Evolutionary conservation across 2,329 filamentous ascomycete species (phyloP), one percentile per base, ranked within the genome.

Genomic region (Sclerotinia glacialis): DNA sequence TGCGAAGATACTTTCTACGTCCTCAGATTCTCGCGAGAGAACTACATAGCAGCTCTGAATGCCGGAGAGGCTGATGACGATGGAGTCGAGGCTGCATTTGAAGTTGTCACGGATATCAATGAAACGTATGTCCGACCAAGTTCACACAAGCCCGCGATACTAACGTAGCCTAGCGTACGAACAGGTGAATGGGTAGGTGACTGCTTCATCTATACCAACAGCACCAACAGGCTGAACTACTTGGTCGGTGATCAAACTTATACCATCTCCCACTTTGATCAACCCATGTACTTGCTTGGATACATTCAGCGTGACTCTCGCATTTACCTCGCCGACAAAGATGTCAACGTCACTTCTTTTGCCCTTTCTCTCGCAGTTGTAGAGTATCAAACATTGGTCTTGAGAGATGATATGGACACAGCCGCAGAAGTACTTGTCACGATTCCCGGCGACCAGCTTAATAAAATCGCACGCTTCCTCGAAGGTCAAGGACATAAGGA

Each of bases 191-290:
- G 95, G 95, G 91, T 99, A 67, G 95, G 95, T 69, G 95, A 99
- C 81, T 97, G 94, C 82, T 97, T 99, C 83, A 93, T 98, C 78
- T 99, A 98, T 84, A 97, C 95, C 65, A 98, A 96, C 83, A 91
- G 86, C 78, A 96, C 93, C 12, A 97, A 98, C 83, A 91, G 95
- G 69, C 83, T 99, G 68, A 98, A 98, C 83, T 98, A 98, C 81
- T 87, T 99, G 28, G 94, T 99, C 18, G 95, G 95, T 71, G 95
- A 98, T 79, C 93, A 98, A 80, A 96, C 93, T 18, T 97, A 98
- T 83, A 97, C 94, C 4, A 91, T 99, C 71, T 95, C 93, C 16
- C 94, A 98, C 80, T 98, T 97, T 75, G 95, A 99, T 79, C 89
- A 93, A 77, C 87, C 93, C 34, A 93, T 96, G 88, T 99, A 98